phyloP scores from a whole-genome alignment of 2,329 filamentous ascomycete species.

The Neonectria ditissima region DNA sequence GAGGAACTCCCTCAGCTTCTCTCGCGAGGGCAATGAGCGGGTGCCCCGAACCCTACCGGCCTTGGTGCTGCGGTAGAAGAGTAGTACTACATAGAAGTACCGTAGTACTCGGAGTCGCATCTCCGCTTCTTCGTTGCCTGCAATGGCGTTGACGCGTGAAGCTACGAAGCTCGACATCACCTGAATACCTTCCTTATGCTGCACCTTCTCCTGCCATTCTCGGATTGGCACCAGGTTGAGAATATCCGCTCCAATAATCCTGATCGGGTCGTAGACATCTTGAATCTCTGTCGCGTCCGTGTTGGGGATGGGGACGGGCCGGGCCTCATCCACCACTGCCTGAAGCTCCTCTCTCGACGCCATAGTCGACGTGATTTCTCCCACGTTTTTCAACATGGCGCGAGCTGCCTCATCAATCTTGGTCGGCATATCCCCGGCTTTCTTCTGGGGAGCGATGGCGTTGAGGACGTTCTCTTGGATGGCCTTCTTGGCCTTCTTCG shows the following conservation, averaged over 20 bases:
- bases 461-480: constrained; percentile 77
- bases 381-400: constrained; percentile 73
- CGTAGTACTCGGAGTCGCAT: constrained; percentile 68
- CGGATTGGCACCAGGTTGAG: constrained; percentile 76
- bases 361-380: constrained; percentile 72
- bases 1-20: constrained; percentile 70
- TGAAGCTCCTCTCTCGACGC: constrained; percentile 74
- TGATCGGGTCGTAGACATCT: constrained; percentile 77
- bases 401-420: constrained; percentile 67
- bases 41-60: constrained; percentile 61
- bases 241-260: constrained; percentile 75
- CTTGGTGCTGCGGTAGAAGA: constrained; percentile 62
- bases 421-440: constrained; percentile 51
- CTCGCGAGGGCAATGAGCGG: constrained; percentile 67
- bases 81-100: constrained; percentile 69
- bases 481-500: constrained; percentile 86
- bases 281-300: constrained; percentile 73
- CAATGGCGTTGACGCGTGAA: constrained; percentile 66
- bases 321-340: constrained; percentile 72
- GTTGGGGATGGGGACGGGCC: constrained; percentile 80
- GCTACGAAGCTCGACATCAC: constrained; percentile 74
- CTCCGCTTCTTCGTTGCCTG: constrained; percentile 65
- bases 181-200: constrained; percentile 67
- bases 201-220: constrained; percentile 79
- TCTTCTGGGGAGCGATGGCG: constrained; percentile 67